phyloP scores from a whole-genome alignment of 768 basidiomycete genomes.

The Mrakia hoshinonis region DNA sequence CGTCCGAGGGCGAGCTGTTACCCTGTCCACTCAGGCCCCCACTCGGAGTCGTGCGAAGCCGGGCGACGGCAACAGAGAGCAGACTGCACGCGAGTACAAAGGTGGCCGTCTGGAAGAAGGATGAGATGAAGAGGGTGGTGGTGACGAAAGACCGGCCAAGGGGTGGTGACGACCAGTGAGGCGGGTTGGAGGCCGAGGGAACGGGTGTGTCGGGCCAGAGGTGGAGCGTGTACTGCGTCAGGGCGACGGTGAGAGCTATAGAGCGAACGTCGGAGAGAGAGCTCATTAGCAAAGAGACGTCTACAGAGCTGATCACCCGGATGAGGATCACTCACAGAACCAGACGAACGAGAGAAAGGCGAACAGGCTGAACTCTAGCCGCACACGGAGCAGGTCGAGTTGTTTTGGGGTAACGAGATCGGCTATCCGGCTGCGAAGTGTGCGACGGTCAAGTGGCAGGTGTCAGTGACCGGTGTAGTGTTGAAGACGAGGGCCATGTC shows the following conservation, averaged over 20 bases:
- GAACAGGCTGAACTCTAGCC: background rate
- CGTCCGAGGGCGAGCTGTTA: background rate
- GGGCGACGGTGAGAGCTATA: background rate
- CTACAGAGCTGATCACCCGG: background rate
- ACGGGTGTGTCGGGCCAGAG: background rate
- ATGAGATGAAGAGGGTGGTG: background rate
- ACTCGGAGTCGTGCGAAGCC: background rate
- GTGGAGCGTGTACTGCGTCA: conserved; percentile 1
- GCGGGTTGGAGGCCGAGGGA: background rate
- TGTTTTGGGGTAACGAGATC: background rate
- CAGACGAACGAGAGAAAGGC: background rate
- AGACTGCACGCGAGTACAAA: background rate
- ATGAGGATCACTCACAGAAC: background rate
- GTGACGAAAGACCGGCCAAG: background rate
- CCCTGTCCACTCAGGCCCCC: background rate
- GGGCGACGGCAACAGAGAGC: background rate
- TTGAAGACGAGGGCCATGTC: too few relatives aligned
- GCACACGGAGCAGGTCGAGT: background rate
- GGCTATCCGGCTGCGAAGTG: background rate
- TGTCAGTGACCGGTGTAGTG: background rate
- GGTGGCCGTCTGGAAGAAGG: background rate
- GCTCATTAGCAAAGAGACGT: too few relatives aligned
- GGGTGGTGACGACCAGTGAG: background rate
- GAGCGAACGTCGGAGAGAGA: background rate
- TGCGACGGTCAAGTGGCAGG: background rate